Conservation (phyloP, 805 yeast genomes). For the Ogataea minuta region DNA sequence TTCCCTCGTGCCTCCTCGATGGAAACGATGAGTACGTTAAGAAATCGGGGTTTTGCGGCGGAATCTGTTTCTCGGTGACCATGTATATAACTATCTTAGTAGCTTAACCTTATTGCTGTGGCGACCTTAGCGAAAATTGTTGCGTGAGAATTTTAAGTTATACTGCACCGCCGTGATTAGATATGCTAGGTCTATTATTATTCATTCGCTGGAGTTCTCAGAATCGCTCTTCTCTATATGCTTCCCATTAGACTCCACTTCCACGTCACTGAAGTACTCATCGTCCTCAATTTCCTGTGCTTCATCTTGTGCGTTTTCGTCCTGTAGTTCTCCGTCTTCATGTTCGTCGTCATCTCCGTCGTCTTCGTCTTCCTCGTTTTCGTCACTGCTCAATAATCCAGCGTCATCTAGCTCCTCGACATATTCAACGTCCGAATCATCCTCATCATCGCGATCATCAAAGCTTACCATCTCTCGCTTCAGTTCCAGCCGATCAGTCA, state of each 20-base stretch:
- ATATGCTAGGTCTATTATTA: background rate
- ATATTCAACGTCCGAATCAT: slow-evolving; percentile 41
- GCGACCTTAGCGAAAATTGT: slow-evolving; percentile 7
- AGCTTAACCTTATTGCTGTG: slow-evolving; percentile 1
- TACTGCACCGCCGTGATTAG: slow-evolving; percentile 6
- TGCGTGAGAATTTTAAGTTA: slow-evolving; percentile 18
- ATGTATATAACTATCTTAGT: slow-evolving; percentile 7
- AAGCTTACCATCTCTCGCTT: slow-evolving; percentile 38
- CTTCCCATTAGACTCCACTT: slow-evolving; percentile 29
- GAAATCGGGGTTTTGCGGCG: slow-evolving; percentile 29
- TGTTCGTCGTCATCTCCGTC: slow-evolving; percentile 28
- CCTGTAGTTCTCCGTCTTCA: slow-evolving; percentile 20
- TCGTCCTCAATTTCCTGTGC: slow-evolving; percentile 57
- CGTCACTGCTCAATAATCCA: slow-evolving; percentile 28
- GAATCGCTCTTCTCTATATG: slow-evolving; percentile 14
- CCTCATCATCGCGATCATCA: slow-evolving; percentile 30
- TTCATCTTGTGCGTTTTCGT: slow-evolving; percentile 16
- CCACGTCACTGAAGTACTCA: slow-evolving; percentile 42
- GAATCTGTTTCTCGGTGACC: slow-evolving; percentile 21
- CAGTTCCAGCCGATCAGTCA: slow-evolving; percentile 43
- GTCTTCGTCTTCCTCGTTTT: slow-evolving; percentile 24
- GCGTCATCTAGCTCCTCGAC: slow-evolving; percentile 71
- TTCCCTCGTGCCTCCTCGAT: slow-evolving; percentile 52
- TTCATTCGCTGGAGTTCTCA: slow-evolving; percentile 20
- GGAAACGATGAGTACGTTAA: slow-evolving; percentile 39